phyloP scores from a whole-genome alignment of 805 yeast genomes.

The Saccharomycopsis amapae region DNA sequence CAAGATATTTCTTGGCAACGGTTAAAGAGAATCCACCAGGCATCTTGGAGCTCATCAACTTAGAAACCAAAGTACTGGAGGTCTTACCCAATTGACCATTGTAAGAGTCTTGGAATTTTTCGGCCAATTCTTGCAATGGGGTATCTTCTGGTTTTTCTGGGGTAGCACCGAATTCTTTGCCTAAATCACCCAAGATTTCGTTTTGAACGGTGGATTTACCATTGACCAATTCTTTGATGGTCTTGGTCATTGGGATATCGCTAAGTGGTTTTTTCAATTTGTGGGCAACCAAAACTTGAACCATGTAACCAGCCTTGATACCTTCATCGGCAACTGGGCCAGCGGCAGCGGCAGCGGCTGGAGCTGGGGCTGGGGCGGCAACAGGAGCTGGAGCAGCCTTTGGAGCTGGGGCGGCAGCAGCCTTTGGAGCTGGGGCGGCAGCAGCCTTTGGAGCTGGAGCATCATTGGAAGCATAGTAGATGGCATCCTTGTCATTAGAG shows the following conservation, averaged over 20 bases:
- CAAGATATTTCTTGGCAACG: slow-evolving; percentile 85
- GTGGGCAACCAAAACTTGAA: slow-evolving; percentile 91
- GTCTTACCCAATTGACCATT: slow-evolving; percentile 89
- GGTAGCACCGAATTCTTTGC: slow-evolving; percentile 95
- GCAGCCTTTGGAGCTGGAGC: slow-evolving; percentile 49
- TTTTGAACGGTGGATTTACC: slow-evolving; percentile 99
- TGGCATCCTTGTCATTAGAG: slow-evolving; percentile 92
- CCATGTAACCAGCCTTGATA: slow-evolving; percentile 70
- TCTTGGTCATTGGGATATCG: slow-evolving; percentile 79
- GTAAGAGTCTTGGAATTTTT: slow-evolving; percentile 87
- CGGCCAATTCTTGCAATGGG: slow-evolving; percentile 93
- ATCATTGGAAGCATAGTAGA: slow-evolving; percentile 62
- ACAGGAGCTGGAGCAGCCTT: slow-evolving; percentile 29
- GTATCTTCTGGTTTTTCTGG: slow-evolving; percentile 99
- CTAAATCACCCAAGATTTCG: slow-evolving; percentile 96
- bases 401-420: slow-evolving; percentile 24
- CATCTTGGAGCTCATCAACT: slow-evolving; percentile 95
- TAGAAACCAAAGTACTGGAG: slow-evolving; percentile 79
- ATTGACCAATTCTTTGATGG: slow-evolving; percentile 94
- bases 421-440: slow-evolving; percentile 25
- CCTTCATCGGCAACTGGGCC: slow-evolving; percentile 86
- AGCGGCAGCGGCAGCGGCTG: slow-evolving; percentile 37
- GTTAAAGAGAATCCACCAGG: slow-evolving; percentile 98
- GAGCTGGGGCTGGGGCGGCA: slow-evolving; percentile 26
- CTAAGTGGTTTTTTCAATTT: slow-evolving; percentile 88